Evolutionary conservation across 2,329 filamentous ascomycete species (phyloP).

Genomic region (Pseudogymnoascus sp.): DNA sequence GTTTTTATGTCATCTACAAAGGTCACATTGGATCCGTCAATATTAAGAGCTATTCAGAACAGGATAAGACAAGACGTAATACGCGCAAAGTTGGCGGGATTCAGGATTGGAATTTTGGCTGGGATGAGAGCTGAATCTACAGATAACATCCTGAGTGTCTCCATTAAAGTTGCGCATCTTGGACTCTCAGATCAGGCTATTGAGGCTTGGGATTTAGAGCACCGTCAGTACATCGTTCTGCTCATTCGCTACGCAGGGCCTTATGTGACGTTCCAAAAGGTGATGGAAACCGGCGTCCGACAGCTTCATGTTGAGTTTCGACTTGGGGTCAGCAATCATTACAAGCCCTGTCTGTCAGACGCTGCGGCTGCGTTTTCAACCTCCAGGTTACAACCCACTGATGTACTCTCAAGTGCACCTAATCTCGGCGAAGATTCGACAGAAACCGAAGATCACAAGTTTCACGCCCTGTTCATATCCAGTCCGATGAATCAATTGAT

Average conservation of each 20-base stretch:
- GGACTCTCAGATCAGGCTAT: conserved; percentile 66
- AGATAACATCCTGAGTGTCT: conserved; percentile 51
- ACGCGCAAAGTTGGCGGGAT: conserved; percentile 54
- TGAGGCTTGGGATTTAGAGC: conserved; percentile 65
- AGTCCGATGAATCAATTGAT: conserved; percentile 61
- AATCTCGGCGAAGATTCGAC: conserved; percentile 14
- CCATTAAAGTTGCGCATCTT: conserved; percentile 60
- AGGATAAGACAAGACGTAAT: conserved; percentile 32
- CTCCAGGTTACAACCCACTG: neutral
- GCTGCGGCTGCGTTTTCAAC: conserved; percentile 31
- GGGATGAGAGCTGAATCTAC: conserved; percentile 34
- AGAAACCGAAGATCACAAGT: conserved; percentile 24
- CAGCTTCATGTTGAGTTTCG: conserved; percentile 47
- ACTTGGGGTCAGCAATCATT: conserved; percentile 60
- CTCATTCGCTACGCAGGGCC: conserved; percentile 55
- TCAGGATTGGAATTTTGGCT: conserved; percentile 57
- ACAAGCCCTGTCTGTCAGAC: conserved; percentile 56
- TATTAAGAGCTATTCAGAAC: conserved; percentile 16
- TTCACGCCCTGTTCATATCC: conserved; percentile 60
- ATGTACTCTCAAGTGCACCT: conserved; percentile 9
- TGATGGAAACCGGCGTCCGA: conserved; percentile 35
- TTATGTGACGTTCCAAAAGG: conserved; percentile 52
- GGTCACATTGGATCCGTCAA: conserved; percentile 32
- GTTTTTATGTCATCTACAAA: conserved; percentile 13
- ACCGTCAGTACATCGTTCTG: conserved; percentile 62